phyloP scores from a whole-genome alignment of 2,329 filamentous ascomycete species.

The Colletotrichum graminicola region DNA sequence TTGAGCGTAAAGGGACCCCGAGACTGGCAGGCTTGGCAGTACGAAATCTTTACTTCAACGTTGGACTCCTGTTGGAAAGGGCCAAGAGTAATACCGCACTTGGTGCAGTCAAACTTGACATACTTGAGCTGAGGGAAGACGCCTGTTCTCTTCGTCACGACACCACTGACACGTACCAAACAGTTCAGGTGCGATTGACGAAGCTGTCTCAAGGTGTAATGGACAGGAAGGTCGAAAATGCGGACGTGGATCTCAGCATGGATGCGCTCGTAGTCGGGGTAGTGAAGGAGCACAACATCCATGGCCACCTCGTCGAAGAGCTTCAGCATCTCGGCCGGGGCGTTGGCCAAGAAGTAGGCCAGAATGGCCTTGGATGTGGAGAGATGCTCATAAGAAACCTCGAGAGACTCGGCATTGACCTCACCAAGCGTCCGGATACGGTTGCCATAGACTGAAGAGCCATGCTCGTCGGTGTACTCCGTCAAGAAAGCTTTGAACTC shows the following conservation, averaged over 20 bases:
- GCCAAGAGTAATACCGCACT: slow-evolving; percentile 91
- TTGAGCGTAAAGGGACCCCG: slow-evolving; percentile 95
- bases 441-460: slow-evolving; percentile 93
- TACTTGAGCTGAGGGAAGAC: slow-evolving; percentile 99
- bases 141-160: slow-evolving; percentile 92
- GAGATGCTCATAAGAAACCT: slow-evolving; percentile 95
- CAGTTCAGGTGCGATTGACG: slow-evolving; percentile 97
- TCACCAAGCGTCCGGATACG: slow-evolving; percentile 96
- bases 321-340: slow-evolving; percentile 93
- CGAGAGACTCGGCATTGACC: slow-evolving; percentile 94
- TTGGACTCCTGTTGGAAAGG: slow-evolving; percentile 98
- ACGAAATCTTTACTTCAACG: slow-evolving; percentile 94
- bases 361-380: slow-evolving; percentile 91
- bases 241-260: slow-evolving; percentile 98
- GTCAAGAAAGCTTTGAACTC: slow-evolving; percentile 99
- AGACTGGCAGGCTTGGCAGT: slow-evolving; percentile 96
- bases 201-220: slow-evolving; percentile 94
- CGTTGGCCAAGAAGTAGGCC: slow-evolving; percentile 96
- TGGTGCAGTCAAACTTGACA: slow-evolving; percentile 96
- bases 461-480: slow-evolving; percentile 91
- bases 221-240: slow-evolving; percentile 92
- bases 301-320: slow-evolving; percentile 97
- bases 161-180: slow-evolving; percentile 91
- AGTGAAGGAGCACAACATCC: slow-evolving; percentile 95
- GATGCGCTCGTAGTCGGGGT: slow-evolving; percentile 97